Base-by-base conservation (phyloP, 768 basidiomycete species). In the Myochromella boudieri region DNA sequence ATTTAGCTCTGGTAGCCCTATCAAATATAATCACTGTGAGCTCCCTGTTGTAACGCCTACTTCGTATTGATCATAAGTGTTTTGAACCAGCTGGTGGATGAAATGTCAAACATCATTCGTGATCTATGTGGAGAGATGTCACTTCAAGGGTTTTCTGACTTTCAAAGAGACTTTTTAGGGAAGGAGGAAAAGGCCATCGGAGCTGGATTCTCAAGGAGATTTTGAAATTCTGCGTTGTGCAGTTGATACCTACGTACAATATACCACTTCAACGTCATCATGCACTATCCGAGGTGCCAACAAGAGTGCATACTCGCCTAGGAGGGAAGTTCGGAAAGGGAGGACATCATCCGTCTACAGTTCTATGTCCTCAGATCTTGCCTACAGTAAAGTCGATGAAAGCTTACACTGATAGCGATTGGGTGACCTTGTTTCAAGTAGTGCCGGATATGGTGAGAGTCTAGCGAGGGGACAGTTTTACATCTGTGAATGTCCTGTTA, bases 321-420 rank as follows among this genome's bases (percentile, higher is more conserved):
- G 58, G 2, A 92, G 70, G 3, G 85, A 82, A 7, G 82, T 91
- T 20, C 80, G 78, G 66, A 92, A 92, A 0, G 84, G 82, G 14
- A 93, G 80, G 4, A 75, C 81, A 60, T 93, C 91, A 59, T 92
- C 91, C 25, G 90, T 92, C 90, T 91, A 25, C 9, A 31, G 53
- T 31, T 49, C 31, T 27, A 45, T 40, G 28, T 51, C 21, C 22
- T 31, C 24, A 52, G 0, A 28, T 24, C 1, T 42, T 20, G 42
- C 29, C 3, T 48, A 31, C 15, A 8, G 15, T 18, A n/a, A 10
- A 34, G 4, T 14, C 24, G 2, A 21, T 44, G 34, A 14, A 25
- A 31, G 71, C 83, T 51, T 65, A 92, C 91, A 59, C 87, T 92
- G 47, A 93, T 86, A 7, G 78, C 75, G 29, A 92, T 71, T 1